Conservation (phyloP, 2,329 filamentous ascomycete genomes). For the Alternaria tenuissima region DNA sequence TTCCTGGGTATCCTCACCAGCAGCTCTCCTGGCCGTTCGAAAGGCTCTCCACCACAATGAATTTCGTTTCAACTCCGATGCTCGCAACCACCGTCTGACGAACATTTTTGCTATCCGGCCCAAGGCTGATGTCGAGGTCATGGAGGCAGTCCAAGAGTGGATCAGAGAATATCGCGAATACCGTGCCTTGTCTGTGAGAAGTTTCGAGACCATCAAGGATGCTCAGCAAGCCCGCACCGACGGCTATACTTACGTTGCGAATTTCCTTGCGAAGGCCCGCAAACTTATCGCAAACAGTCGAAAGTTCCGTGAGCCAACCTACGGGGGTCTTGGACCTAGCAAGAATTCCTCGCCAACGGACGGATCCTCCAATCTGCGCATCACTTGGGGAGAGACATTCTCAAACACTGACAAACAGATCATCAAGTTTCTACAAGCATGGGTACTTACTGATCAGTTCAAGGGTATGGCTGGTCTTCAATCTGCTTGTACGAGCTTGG, state of each 20-base stretch:
- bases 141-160: constrained; percentile 61
- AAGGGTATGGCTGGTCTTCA: constrained; percentile 60
- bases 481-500: constrained; percentile 69
- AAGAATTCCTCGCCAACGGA: constrained; percentile 38
- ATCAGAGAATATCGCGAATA: constrained; percentile 64
- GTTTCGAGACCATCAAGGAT: neutral
- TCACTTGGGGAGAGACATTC: constrained; percentile 52
- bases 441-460: constrained; percentile 51
- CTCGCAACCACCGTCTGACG: constrained; percentile 59
- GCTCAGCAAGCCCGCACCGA: constrained; percentile 3
- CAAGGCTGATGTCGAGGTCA: constrained; percentile 60
- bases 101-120: constrained; percentile 71
- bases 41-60: constrained; percentile 68
- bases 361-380: constrained; percentile 25
- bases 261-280: constrained; percentile 54
- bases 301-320: constrained; percentile 43
- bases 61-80: constrained; percentile 66
- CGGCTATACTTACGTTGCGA: constrained; percentile 42
- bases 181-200: constrained; percentile 42
- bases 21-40: constrained; percentile 74
- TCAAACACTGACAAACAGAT: constrained; percentile 62
- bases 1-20: constrained; percentile 45
- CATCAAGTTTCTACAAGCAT: constrained; percentile 74
- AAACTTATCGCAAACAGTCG: constrained; percentile 53
- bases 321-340: constrained; percentile 51